These are phyloP conservation scores for Tylopilus plumbeoviolaceoides DNA, from an alignment of 768 basidiomycete genomes.

Conservation along the genomic window DNA sequence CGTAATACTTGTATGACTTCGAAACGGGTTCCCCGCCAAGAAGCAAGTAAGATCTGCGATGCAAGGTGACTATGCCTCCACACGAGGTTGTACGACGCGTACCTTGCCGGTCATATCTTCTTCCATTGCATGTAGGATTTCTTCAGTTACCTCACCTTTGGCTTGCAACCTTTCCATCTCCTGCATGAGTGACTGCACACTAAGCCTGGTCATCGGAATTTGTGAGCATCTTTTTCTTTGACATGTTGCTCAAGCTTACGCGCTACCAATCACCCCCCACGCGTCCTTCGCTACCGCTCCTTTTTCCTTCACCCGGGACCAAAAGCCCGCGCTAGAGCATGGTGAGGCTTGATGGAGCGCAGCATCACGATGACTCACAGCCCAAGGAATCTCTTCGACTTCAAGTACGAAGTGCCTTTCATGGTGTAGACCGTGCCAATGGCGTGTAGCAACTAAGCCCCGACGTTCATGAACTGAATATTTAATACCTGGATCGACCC, in stretches of 20 bases:
- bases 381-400: conserved; percentile 87
- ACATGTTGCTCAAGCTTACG: conserved; percentile 47
- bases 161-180: conserved; percentile 90
- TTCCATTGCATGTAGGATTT: conserved; percentile 80
- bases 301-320: conserved; percentile 92
- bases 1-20: conserved; percentile 91
- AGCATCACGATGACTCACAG: conserved; percentile 51
- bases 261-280: conserved; percentile 95
- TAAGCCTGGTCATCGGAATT: conserved; percentile 17
- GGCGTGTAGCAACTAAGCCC: conserved; percentile 70
- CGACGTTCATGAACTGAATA: conserved; percentile 1
- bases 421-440: conserved; percentile 90
- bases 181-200: conserved; percentile 34
- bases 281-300: conserved; percentile 91
- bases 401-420: conserved; percentile 89
- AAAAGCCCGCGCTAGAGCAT: conserved; percentile 71
- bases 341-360: conserved; percentile 7
- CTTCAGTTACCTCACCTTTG: conserved; percentile 85
- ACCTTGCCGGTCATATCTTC: conserved; percentile 93
- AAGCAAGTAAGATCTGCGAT: conserved; percentile 82
- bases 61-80: background rate
- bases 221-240: conserved; percentile 61
- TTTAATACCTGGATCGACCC: no score
- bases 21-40: conserved; percentile 95
- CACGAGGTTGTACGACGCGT: background rate